Conservation (phyloP, 768 basidiomycete genomes). For the Phylloporus rhodoxanthus region DNA sequence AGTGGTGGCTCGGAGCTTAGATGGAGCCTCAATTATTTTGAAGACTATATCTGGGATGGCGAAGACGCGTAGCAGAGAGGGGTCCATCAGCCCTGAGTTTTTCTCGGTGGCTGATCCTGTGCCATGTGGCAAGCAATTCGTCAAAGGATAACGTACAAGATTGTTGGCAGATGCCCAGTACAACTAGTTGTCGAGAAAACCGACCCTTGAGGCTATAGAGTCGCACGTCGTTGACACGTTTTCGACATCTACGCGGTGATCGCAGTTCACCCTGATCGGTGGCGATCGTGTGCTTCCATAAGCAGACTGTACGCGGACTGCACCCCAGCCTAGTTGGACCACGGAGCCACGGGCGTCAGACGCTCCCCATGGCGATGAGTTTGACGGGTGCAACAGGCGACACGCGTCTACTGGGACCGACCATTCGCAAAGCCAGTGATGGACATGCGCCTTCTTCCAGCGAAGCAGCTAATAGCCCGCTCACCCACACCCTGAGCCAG, state of each 20-base stretch:
- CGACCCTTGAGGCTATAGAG: slow-evolving; percentile 14
- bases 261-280: slow-evolving; percentile 19
- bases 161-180: background rate
- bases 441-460: background rate
- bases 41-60: slow-evolving; percentile 72
- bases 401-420: background rate
- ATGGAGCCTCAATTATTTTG: slow-evolving; percentile 69
- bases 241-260: slow-evolving; percentile 23
- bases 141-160: slow-evolving; percentile 1
- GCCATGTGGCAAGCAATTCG: slow-evolving; percentile 1
- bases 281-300: slow-evolving; percentile 8
- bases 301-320: background rate
- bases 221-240: slow-evolving; percentile 16
- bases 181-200: slow-evolving; percentile 8
- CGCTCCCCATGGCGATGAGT: slow-evolving; percentile 21
- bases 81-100: background rate
- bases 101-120: slow-evolving; percentile 1
- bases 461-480: background rate
- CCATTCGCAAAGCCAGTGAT: background rate
- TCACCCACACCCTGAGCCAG: background rate
- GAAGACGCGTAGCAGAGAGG: slow-evolving; percentile 26
- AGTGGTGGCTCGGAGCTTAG: slow-evolving; percentile 55
- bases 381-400: slow-evolving; percentile 15
- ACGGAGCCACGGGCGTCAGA: slow-evolving; percentile 14
- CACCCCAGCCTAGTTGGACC: background rate